Conservation (phyloP, 208 protist species). For the Leptomonas pyrrhocoris region DNA sequence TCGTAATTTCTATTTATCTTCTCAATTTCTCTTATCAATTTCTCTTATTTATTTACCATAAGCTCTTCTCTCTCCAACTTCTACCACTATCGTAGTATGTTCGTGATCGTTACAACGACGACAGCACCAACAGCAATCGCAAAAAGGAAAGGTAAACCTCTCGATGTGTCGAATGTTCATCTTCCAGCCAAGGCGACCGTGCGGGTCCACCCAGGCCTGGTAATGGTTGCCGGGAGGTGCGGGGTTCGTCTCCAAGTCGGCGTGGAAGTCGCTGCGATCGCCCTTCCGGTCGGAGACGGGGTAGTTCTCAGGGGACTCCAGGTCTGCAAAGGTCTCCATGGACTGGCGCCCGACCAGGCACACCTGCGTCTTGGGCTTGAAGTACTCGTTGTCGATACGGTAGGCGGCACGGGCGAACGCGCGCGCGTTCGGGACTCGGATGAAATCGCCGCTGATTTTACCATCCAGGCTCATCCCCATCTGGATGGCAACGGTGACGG, state of each 20-base stretch:
- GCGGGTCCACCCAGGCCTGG: constrained; percentile 25
- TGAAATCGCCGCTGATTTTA: constrained; percentile 13
- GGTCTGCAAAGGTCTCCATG: constrained; percentile 7
- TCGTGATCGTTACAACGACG: too few species aligned
- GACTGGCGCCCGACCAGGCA: constrained; percentile 22
- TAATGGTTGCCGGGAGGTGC: constrained; percentile 14
- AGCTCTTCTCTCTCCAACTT: too few species aligned
- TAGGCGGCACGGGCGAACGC: constrained; percentile 9
- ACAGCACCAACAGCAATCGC: too few species aligned
- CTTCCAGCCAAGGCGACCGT: constrained; percentile 19
- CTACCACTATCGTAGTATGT: too few species aligned
- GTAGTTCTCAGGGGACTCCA: constrained; percentile 9
- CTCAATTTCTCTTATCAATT: too few species aligned
- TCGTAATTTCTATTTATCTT: too few species aligned
- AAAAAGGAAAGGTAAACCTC: constrained; percentile 20
- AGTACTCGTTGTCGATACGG: constrained; percentile 21
- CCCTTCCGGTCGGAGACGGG: constrained; percentile 9
- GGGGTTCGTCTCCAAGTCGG: constrained; percentile 16
- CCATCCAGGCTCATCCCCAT: constrained; percentile 16
- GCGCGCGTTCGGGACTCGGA: background rate
- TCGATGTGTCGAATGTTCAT: constrained; percentile 8
- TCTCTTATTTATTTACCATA: too few species aligned
- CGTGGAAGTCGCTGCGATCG: constrained; percentile 29
- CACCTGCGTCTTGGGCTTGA: constrained; percentile 9
- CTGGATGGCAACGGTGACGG: background rate